Evolutionary conservation across 495 filamentous ascomycete species (phyloP), one percentile per base, ranked within the genome.

Genomic region (Aspergillus taichungensis): DNA sequence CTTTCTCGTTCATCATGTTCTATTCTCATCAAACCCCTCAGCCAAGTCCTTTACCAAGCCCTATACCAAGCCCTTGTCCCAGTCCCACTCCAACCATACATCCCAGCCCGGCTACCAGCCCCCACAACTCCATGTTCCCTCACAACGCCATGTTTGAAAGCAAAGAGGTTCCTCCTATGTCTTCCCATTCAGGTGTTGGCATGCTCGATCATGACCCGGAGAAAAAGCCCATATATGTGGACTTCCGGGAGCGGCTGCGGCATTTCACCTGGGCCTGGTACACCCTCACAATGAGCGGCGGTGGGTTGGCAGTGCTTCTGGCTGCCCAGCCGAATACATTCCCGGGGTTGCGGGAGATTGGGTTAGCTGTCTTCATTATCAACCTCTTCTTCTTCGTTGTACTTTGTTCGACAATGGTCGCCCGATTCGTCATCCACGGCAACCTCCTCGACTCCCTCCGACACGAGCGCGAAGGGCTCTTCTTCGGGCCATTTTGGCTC

Each of bases 181-280:
- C 54, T 35, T 47, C 62, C 13, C 55, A 51, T 6, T 66, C 63
- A 4, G 54, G 60, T 13, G 45, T 40, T 9, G 49, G 54, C 6
- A 61, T 60, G 35, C 41, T 67, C 12, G 47, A 64, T 10, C 13
- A 30, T 5, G 54, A 65, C 38, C 46, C 55, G 13, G 36, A 36
- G 38, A 33, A 56, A 27, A 59, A 58, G 11, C 48, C 43, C 13
- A 28, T 36, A 12, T 49, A 27, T 6, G 9, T 67, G 10, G n/a
- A 27, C 39, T 43, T 75, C 30, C 55, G 62, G 7, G 64, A 73
- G 44, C 68, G 82, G 5, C 61, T 84, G 4, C 67, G 75, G 43
- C 82, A 84, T 51, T 83, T 84, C 54, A 85, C 82, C n/a, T 84
- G 79, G 76, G 80, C 80, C 18, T 85, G 80, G 74, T 87, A 80